Conservation (phyloP, 2,329 filamentous ascomycete species). For the Aspergillus ruber region DNA sequence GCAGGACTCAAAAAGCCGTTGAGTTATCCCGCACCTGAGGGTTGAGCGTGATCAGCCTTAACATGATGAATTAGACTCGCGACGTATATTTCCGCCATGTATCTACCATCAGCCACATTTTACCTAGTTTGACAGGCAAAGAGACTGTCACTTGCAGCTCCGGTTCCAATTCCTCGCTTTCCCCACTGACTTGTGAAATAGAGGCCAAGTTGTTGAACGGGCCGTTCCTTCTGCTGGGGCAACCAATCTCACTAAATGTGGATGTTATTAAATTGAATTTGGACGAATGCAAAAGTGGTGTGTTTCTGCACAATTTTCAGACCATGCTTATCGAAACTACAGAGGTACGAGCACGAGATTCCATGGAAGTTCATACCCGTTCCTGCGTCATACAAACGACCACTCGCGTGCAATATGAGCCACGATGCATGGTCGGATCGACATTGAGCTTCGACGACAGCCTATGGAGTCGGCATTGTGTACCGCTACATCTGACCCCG, state of each 20-base stretch:
- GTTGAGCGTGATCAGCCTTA: neutral
- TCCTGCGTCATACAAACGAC: constrained; percentile 13
- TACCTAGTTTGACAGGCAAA: neutral
- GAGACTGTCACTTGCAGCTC: neutral
- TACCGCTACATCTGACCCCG: constrained; percentile 7
- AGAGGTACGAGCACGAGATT: constrained; percentile 6
- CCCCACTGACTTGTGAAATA: constrained; percentile 3
- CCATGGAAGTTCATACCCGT: constrained; percentile 2
- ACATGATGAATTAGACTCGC: neutral
- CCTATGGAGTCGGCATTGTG: constrained; percentile 2
- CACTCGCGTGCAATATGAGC: neutral
- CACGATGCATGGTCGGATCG: neutral
- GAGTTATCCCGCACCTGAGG: neutral
- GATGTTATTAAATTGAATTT: constrained; percentile 3
- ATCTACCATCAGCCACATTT: neutral
- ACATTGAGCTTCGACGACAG: neutral
- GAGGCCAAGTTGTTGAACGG: constrained; percentile 9
- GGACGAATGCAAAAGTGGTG: neutral
- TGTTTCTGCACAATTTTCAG: constrained; percentile 12
- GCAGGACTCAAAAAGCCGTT: constrained; percentile 5
- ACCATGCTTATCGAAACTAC: constrained; percentile 15
- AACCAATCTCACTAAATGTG: constrained; percentile 9
- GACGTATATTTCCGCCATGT: constrained; percentile 1
- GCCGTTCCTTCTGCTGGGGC: constrained; percentile 6
- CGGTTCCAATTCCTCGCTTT: neutral